A percentile compares a stretch with the other conserved stretches of the same genome.
These are phyloP conservation scores for Aureobasidium zeae DNA, from an alignment of 2,329 filamentous ascomycete genomes.

Conservation along the genomic window DNA sequence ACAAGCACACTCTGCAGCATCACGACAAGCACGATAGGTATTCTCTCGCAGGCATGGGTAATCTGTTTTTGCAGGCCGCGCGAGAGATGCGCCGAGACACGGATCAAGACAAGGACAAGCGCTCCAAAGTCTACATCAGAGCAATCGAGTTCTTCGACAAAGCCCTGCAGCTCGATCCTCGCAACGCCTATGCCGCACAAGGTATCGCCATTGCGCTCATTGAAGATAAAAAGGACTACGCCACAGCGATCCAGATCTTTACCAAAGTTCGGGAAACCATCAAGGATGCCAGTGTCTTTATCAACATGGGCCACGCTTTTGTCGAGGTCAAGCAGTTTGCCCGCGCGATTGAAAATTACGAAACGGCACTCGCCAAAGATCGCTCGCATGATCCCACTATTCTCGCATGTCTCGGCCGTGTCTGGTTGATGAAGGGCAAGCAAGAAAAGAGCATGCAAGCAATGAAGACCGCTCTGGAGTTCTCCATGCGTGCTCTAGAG, in stretches of 20 bases:
- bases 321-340: slow-evolving; percentile 82
- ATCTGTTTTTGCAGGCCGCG: slow-evolving; percentile 77
- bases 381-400: slow-evolving; percentile 70
- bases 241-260: slow-evolving; percentile 74
- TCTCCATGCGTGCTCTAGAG: slow-evolving; percentile 60
- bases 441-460: slow-evolving; percentile 53
- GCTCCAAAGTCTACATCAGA: slow-evolving; percentile 75
- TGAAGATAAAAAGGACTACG: slow-evolving; percentile 87
- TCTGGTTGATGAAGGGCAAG: slow-evolving; percentile 75
- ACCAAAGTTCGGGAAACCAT: slow-evolving; percentile 84
- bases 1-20: slow-evolving; percentile 90
- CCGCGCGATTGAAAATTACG: slow-evolving; percentile 90
- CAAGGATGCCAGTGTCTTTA: slow-evolving; percentile 76
- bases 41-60: slow-evolving; percentile 92
- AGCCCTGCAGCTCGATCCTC: slow-evolving; percentile 84
- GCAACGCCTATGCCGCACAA: slow-evolving; percentile 92
- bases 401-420: slow-evolving; percentile 75
- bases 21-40: slow-evolving; percentile 98
- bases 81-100: slow-evolving; percentile 90
- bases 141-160: slow-evolving; percentile 99
- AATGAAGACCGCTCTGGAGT: slow-evolving; percentile 56
- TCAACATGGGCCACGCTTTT: slow-evolving; percentile 91
- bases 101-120: slow-evolving; percentile 83
- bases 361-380: slow-evolving; percentile 71
- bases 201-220: slow-evolving; percentile 89